Base-by-base conservation (phyloP, 352 stramenopile species). In the Globisporangium heterothallicum region DNA sequence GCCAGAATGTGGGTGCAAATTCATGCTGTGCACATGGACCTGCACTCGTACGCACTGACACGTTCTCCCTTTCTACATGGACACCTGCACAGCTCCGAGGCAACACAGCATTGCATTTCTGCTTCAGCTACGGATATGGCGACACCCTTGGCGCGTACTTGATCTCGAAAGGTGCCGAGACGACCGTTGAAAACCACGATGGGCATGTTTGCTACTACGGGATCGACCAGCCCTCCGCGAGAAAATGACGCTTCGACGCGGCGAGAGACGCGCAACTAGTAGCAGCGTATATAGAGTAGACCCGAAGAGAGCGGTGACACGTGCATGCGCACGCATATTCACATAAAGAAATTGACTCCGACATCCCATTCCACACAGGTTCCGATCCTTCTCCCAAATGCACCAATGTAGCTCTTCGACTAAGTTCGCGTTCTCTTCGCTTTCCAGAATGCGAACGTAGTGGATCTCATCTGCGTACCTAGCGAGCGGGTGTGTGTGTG, bases 101-200 rank as follows among this genome's bases (percentile, higher is more conserved):
- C 21, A 96, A 97, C 58, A 96, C 87, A 6, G 78, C 86, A 16
- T 69, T 97, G 36, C 88, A 96, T 42, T 96, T 94, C 53, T 96
- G 86, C 64, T 96, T 94, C 54, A 74, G 77, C 18, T 96, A 94
- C 55, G 84, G 82, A 22, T 96, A 96, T 50, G 84, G 78, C 24
- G 79, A 93, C 36, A 88, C 78, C n/a, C 61, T 97, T 7, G 83
- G 81, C 25, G 80, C 71, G 41, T 97, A 97, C 53, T 66, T 97
- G 43, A 79, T 96, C 41, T 88, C 74, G 25, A 96, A 97, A 60
- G 86, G 86, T 35, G 86, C 84, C 12, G 80, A 92, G 53, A 77
- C 80, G 24, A 61, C 58, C 19, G 52, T 94, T 48, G 55, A 61
- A 13, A 96, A 96, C 66, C 61, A 74, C 18, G 70, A 90, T 22